A percentile compares a stretch with the other conserved stretches of the same genome.
These are phyloP conservation scores for Acrodontium crateriforme DNA, from an alignment of 2,329 filamentous ascomycete genomes.

Conservation along the genomic window DNA sequence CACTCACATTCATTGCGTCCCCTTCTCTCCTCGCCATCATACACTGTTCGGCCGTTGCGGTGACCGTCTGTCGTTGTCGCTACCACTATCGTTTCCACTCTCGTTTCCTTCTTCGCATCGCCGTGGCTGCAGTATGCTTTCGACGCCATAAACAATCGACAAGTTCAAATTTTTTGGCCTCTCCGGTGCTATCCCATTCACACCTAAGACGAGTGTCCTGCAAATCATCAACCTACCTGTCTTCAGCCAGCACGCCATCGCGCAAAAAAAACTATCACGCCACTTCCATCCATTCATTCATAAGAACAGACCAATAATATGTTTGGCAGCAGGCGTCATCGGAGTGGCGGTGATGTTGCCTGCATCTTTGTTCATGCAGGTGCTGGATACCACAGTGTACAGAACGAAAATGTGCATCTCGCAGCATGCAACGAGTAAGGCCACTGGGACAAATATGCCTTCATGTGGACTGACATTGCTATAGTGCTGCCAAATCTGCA, in stretches of 20 bases:
- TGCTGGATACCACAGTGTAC: conserved; percentile 79
- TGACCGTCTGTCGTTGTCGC: too few species aligned
- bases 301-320: conserved; percentile 17
- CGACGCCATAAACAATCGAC: too few species aligned
- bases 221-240: conserved; percentile 1
- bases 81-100: too few species aligned
- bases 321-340: conserved; percentile 25
- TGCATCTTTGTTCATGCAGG: conserved; percentile 94
- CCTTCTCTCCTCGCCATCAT: conserved; percentile 1
- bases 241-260: too few species aligned
- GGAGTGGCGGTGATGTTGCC: conserved; percentile 36
- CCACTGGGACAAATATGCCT: too few species aligned
- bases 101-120: too few species aligned
- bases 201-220: conserved; percentile 1
- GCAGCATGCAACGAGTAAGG: conserved; percentile 78
- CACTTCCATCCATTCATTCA: too few species aligned
- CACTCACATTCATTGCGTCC: too few species aligned
- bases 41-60: too few species aligned
- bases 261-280: too few species aligned
- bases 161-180: too few species aligned
- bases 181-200: neutral
- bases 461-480: conserved; percentile 14
- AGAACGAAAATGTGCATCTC: conserved; percentile 75
- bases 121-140: too few species aligned
- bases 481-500: conserved; percentile 65